Conservation (phyloP, 305 asterid genomes). For the Fraxinus ornus region DNA sequence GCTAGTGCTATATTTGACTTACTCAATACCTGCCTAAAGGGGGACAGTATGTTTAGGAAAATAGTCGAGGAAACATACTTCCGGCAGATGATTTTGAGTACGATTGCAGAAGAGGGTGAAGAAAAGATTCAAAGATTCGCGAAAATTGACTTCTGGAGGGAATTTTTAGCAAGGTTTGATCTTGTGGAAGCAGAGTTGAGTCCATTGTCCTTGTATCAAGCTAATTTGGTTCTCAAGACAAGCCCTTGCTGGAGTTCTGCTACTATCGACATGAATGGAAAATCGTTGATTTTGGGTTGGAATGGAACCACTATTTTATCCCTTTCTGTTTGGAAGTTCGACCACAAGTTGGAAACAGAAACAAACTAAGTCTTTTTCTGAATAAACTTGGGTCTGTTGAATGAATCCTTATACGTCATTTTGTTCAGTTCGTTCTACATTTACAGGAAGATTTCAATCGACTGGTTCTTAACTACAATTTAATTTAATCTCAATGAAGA, state of each 20-base stretch:
- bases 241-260: conserved; percentile 14
- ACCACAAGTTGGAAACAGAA: background rate
- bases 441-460: too few relatives aligned
- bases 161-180: conserved; percentile 17
- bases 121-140: conserved; percentile 22
- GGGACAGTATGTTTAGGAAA: background rate
- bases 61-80: conserved; percentile 13
- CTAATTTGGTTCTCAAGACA: conserved; percentile 16
- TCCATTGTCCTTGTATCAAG: conserved; percentile 21
- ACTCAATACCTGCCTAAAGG: background rate
- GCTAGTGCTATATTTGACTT: conserved; percentile 15
- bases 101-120: conserved; percentile 22
- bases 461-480: too few relatives aligned
- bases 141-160: conserved; percentile 28
- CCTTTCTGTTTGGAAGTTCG: conserved; percentile 31
- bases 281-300: conserved; percentile 30
- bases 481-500: too few relatives aligned
- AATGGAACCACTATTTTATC: conserved; percentile 21
- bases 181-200: conserved; percentile 29
- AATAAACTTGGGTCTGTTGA: background rate
- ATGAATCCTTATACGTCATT: background rate
- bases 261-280: conserved; percentile 17
- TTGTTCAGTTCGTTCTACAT: background rate
- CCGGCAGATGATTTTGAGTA: conserved; percentile 10
- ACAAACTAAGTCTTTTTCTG: background rate